phyloP scores from a whole-genome alignment of 2,329 filamentous ascomycete genomes.

The Zopfia rhizophila region DNA sequence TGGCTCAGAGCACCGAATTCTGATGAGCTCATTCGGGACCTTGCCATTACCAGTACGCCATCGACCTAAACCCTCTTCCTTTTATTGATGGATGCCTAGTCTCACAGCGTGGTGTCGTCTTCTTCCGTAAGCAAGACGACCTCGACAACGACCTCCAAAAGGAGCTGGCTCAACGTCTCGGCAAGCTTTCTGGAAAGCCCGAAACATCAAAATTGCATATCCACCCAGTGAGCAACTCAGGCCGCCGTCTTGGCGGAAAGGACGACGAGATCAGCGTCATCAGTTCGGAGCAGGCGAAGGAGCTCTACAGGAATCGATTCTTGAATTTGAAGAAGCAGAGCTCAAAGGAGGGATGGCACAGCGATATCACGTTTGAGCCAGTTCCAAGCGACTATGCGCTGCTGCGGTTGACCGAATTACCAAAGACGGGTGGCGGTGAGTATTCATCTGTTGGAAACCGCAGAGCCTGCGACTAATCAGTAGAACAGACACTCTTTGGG shows the following conservation, averaged over 20 bases:
- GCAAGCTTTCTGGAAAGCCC: slow-evolving; percentile 68
- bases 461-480: too few relatives aligned
- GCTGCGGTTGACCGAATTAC: slow-evolving; percentile 47
- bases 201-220: slow-evolving; percentile 68
- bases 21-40: slow-evolving; percentile 71
- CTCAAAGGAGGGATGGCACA: slow-evolving; percentile 65
- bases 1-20: slow-evolving; percentile 71
- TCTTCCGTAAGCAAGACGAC: slow-evolving; percentile 64
- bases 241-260: slow-evolving; percentile 53
- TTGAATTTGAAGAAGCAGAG: slow-evolving; percentile 52
- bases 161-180: slow-evolving; percentile 64
- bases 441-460: too few relatives aligned
- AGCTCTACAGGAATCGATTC: slow-evolving; percentile 42
- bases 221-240: slow-evolving; percentile 64
- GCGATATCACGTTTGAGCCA: slow-evolving; percentile 54
- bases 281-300: slow-evolving; percentile 46
- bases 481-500: slow-evolving; percentile 48
- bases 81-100: slow-evolving; percentile 41
- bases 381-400: slow-evolving; percentile 52
- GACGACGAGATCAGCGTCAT: slow-evolving; percentile 54
- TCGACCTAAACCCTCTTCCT: not conserved
- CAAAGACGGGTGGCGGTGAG: slow-evolving; percentile 58
- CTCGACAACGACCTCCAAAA: slow-evolving; percentile 65
- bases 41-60: slow-evolving; percentile 59
- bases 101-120: slow-evolving; percentile 64